These are phyloP conservation scores for Phlebiopsis gigantea DNA, from an alignment of 768 basidiomycete species.

Conservation along the genomic window DNA sequence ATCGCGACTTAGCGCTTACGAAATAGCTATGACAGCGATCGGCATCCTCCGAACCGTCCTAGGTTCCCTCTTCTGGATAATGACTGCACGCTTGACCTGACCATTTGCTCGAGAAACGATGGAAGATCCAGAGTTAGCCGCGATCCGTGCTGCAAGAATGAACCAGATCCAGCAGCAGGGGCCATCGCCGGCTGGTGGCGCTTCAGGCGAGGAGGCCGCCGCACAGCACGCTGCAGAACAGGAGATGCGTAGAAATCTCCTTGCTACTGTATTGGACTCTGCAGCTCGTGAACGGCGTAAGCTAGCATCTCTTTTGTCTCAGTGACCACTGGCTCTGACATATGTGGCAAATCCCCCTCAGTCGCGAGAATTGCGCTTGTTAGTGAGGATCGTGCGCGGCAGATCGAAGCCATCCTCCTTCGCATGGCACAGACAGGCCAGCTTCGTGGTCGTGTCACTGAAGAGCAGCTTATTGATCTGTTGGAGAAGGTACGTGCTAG, in stretches of 20 bases:
- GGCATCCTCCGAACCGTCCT: not conserved
- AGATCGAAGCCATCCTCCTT: constrained; percentile 73
- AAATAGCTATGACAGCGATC: not conserved
- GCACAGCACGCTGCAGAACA: constrained; percentile 60
- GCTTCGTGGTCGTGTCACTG: constrained; percentile 68
- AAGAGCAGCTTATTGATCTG: constrained; percentile 78
- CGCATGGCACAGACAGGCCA: constrained; percentile 85
- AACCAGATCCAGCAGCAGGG: constrained; percentile 31
- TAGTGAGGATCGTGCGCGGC: constrained; percentile 71
- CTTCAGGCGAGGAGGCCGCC: constrained; percentile 10
- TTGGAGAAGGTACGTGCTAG: constrained; percentile 66
- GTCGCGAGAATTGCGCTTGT: constrained; percentile 87
- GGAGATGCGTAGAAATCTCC: constrained; percentile 68
- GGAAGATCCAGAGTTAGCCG: constrained; percentile 37
- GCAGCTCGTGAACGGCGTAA: constrained; percentile 79
- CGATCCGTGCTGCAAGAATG: constrained; percentile 39
- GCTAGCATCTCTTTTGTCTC: constrained; percentile 12
- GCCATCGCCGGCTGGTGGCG: not conserved
- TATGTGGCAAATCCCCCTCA: constrained; percentile 23
- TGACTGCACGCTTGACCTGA: not conserved
- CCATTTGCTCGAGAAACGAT: constrained; percentile 6
- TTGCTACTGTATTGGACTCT: constrained; percentile 71
- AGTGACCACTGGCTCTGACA: not conserved
- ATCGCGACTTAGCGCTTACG: not conserved
- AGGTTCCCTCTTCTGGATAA: not conserved